Base-by-base conservation (phyloP, 192 early-diverging fungal species). In the Coemansia erecta region DNA sequence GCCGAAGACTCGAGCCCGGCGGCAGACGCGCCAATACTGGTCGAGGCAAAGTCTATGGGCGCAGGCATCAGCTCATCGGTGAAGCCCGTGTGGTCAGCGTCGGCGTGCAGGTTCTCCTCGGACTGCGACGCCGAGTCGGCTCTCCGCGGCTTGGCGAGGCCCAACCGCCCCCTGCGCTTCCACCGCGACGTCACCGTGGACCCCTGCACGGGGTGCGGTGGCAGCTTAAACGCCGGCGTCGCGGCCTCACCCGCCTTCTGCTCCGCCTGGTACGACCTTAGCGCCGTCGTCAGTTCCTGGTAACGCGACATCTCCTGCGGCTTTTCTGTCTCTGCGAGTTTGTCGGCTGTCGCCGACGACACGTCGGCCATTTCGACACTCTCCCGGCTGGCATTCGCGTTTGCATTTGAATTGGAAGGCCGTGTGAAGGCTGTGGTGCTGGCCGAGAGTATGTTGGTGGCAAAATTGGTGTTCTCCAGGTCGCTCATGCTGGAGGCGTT, bases 141-240 rank as follows among this genome's bases (percentile, higher is more conserved):
- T 8, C 77, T 56, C 57, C 60, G 68, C 13, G 77, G 77, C 48
- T 79, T 79, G 37, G 63, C 77, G 56, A 79, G 56, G 12, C 77
- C 77, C 40, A 79, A 60, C 2, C 73, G 66, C n/a, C 68, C 64
- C 15, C 73, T 61, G 8, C 60, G 73, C 60, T 57, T 66, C 70
- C 70, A 79, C 31, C 71, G 70, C 22, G 66, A 47, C 11, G 70
- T 73, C 18, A 70, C 70, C 11, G 58, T 73, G 13, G 70, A 73
- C 12, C 66, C 63, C 53, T 73, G 71, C 50, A 39, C 55, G 4
- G 67, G 72, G 17, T 59, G 59, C 21, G 51, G 52, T 4, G 71
- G 77, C 31, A 55, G 70, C 71, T 61, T 79, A 26, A 59, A 73
- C n/a, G 65, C 69, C 15, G 77, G 77, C 11, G 77, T 79, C 59